A percentile compares a stretch with the other conserved stretches of the same genome.
Conservation (phyloP, 257 asterid genomes). For the Primulina tabacum region DNA sequence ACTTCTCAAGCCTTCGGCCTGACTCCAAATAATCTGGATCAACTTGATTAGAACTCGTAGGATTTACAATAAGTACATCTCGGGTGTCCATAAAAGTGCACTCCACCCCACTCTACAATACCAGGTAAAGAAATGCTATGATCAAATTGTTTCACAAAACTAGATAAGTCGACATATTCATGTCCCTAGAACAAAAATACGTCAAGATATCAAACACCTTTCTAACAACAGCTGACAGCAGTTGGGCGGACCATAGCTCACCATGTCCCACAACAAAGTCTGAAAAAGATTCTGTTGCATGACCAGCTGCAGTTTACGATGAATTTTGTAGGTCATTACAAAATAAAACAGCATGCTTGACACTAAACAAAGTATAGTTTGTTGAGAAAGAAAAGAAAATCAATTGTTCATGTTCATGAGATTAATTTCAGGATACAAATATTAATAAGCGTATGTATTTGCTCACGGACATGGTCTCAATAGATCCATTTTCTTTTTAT, state of each 20-base stretch:
- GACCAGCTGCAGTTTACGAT: conserved; percentile 82
- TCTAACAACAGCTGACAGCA: conserved; percentile 71
- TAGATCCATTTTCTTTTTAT: too few species aligned
- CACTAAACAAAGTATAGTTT: background rate
- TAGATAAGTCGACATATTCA: conserved; percentile 20
- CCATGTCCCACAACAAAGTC: conserved; percentile 99
- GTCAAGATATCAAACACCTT: conserved; percentile 51
- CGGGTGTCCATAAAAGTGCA: conserved; percentile 96
- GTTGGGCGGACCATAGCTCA: conserved; percentile 94
- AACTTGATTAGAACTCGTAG: conserved; percentile 75
- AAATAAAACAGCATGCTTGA: background rate
- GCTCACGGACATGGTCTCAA: background rate
- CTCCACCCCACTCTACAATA: conserved; percentile 61
- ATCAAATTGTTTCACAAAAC: conserved; percentile 1
- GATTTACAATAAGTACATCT: conserved; percentile 89
- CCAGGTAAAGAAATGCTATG: conserved; percentile 17
- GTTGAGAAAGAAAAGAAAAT: conserved; percentile 5
- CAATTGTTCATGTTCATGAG: conserved; percentile 6
- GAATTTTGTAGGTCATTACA: conserved; percentile 16
- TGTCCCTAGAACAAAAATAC: conserved; percentile 5
- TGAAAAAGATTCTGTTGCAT: conserved; percentile 91
- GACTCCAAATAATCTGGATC: conserved; percentile 94
- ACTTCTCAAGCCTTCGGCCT: conserved; percentile 64
- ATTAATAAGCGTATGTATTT: background rate
- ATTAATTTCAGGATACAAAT: background rate